phyloP scores from a whole-genome alignment of 1,284 basidiomycete species.

The Cryptococcus sp. region DNA sequence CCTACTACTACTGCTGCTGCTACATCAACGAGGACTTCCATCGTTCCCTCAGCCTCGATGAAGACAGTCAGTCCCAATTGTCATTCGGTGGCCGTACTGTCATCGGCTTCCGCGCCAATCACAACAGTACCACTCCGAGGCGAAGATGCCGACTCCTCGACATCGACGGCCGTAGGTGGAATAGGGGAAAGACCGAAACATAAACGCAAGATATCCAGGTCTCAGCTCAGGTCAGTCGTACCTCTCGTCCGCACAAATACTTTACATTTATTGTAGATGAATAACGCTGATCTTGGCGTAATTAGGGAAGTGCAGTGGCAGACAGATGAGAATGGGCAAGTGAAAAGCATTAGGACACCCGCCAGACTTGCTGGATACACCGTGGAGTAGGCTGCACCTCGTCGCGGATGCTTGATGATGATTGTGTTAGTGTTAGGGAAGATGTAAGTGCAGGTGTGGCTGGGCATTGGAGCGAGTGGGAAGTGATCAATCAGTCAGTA shows the following conservation, averaged over 20 bases:
- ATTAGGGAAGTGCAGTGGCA: slow-evolving; percentile 45
- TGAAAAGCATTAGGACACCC: slow-evolving; percentile 26
- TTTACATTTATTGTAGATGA: background rate
- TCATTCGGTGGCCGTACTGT: background rate
- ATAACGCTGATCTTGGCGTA: background rate
- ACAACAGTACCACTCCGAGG: background rate
- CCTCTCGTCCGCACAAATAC: background rate
- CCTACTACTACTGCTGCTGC: too few species aligned
- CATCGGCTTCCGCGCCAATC: background rate
- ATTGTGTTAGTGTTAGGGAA: too few species aligned
- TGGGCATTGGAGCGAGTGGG: too few species aligned
- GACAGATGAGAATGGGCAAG: slow-evolving; percentile 40
- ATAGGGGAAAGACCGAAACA: slow-evolving; percentile 25
- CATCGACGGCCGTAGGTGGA: background rate
- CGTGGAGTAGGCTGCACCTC: slow-evolving; percentile 3
- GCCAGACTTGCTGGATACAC: slow-evolving; percentile 19
- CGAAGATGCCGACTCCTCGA: background rate
- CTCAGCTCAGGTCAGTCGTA: slow-evolving; percentile 37
- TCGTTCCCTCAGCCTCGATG: background rate
- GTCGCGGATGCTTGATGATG: too few species aligned
- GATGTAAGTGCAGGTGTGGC: too few species aligned
- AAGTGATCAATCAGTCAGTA: too few species aligned
- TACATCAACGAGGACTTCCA: background rate
- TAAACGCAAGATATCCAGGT: slow-evolving; percentile 42
- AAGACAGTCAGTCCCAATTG: background rate